Base-by-base conservation (phyloP, 1,284 basidiomycete genomes). In the Ceraceosorus guamensis region DNA sequence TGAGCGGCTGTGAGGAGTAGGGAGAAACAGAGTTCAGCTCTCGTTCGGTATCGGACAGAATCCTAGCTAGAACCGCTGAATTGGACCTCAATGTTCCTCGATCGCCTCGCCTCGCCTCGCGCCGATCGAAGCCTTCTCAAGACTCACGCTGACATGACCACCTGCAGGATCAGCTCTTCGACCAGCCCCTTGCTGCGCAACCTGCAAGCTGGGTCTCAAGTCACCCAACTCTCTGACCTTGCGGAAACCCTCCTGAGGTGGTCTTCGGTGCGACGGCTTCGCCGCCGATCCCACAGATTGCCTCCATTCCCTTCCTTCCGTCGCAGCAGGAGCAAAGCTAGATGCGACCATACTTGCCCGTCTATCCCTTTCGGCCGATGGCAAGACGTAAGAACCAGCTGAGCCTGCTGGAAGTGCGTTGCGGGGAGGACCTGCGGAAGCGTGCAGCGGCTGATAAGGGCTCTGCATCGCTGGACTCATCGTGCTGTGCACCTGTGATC, bases 81-180 rank as follows among this genome's bases (percentile, higher is more conserved):
- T 2, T 43, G 5, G 13, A 35, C 14, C 18, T 53, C 14, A 16
- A 24, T 53, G 41, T 33, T 35, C 0, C 5, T 7, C 10, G 6
- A 32, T 8, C 14, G 18, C 34, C 49, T 33, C 45, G 31, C 48
- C 13, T 8, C 7, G 31, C 14, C 6, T 37, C 50, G 33, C 13
- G 13, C 14, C 34, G 14, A n/a, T 10, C 48, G 11, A 24, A 5
- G 18, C 39, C 11, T 41, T 16, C 6, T 16, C 18, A 37, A 14
- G 14, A 62, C 60, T 50, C 41, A 62, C 57, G 46, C 72, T 74
- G 35, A 76, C 71, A 32, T 64, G 68, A 14, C 71, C 73, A 31
- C 73, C 72, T 7, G 65, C 57, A 7, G 73, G 73, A 54, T 75
- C 73, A 4, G 73, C 73, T 34, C 73, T 58, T 5, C 71, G 56